A percentile compares a stretch with the other conserved stretches of the same genome.
Evolutionary conservation across 257 asterid genomes (phyloP).

Genomic region (Solanum arcanum): DNA sequence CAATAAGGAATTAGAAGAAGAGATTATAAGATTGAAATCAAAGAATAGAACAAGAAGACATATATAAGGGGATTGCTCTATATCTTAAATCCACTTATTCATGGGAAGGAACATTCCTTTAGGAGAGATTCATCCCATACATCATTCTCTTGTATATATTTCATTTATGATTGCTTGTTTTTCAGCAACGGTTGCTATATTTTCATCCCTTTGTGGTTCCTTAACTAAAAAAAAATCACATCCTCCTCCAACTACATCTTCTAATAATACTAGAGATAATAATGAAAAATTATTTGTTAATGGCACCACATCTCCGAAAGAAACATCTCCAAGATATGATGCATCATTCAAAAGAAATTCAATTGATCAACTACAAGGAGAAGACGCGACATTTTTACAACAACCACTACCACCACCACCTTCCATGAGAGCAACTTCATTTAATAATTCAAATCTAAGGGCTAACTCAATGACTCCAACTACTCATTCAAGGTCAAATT

Average conservation of each 20-base stretch:
- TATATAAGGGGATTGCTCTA: background rate
- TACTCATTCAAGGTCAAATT: conserved; percentile 16
- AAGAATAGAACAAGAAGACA: background rate
- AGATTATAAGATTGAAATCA: background rate
- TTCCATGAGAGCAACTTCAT: conserved; percentile 13
- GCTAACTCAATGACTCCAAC: background rate
- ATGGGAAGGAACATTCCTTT: conserved; percentile 45
- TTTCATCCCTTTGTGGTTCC: conserved; percentile 52
- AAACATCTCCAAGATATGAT: background rate
- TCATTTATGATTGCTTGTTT: conserved; percentile 17
- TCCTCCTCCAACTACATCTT: background rate
- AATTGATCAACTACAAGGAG: background rate
- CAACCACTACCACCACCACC: conserved; percentile 29
- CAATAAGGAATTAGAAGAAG: background rate
- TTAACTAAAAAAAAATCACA: conserved; percentile 14
- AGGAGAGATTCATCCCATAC: conserved; percentile 8
- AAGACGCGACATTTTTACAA: background rate
- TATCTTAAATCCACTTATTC: background rate
- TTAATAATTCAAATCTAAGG: background rate
- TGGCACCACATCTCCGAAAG: background rate
- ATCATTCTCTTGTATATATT: conserved; percentile 8
- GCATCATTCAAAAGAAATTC: background rate
- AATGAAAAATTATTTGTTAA: background rate
- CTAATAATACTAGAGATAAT: background rate
- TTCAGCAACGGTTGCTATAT: conserved; percentile 19